These are phyloP conservation scores for Auxenochlorella pyrenoidosa DNA, from an alignment of 139 green algal genomes.

Conservation along the genomic window DNA sequence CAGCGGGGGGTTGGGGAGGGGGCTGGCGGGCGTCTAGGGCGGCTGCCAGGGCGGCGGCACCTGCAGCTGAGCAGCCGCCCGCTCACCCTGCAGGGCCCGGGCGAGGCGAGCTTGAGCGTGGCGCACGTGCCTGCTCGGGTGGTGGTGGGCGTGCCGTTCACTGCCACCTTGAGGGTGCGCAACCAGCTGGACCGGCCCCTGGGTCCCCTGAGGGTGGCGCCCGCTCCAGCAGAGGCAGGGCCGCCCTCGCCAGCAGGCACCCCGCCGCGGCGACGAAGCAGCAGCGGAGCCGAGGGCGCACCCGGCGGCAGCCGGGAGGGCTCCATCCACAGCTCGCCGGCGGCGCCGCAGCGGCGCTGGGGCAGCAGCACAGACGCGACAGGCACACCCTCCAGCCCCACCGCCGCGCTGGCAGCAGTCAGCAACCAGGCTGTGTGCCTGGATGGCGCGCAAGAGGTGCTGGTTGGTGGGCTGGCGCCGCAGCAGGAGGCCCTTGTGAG, in stretches of 20 bases:
- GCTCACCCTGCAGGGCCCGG: background rate
- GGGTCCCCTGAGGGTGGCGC: background rate
- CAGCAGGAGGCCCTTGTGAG: background rate
- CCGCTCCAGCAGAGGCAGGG: background rate
- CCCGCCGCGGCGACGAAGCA: background rate
- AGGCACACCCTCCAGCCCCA: background rate
- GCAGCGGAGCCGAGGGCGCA: background rate
- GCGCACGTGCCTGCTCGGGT: background rate
- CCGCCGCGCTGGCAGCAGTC: background rate
- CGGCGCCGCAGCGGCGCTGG: background rate
- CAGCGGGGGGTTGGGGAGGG: background rate
- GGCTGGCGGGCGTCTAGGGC: too few species aligned
- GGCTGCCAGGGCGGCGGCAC: background rate
- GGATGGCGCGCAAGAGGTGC: background rate
- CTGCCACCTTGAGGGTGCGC: background rate
- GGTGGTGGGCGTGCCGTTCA: constrained; percentile 5
- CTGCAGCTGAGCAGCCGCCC: background rate
- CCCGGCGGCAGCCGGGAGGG: background rate
- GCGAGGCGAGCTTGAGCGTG: background rate
- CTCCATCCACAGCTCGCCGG: background rate
- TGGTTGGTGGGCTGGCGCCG: constrained; percentile 1
- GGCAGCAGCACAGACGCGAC: background rate
- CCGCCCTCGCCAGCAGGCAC: background rate
- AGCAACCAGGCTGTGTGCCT: background rate
- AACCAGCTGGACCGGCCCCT: constrained; percentile 2